Evolutionary conservation across 2,329 filamentous ascomycete species (phyloP).

Genomic region (Claviceps sp.): DNA sequence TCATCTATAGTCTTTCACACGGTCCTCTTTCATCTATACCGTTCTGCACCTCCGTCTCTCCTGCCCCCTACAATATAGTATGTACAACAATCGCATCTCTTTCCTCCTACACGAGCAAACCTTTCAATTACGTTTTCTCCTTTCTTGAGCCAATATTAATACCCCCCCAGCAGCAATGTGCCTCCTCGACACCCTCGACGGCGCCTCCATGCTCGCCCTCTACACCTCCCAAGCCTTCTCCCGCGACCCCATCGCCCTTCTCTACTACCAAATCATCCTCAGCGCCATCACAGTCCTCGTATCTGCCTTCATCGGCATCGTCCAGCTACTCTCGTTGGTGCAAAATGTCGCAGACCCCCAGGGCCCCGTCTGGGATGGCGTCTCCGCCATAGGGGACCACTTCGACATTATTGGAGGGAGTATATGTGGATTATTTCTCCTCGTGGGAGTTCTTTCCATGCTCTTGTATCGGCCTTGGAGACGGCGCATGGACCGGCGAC

Average conservation of each 20-base stretch:
- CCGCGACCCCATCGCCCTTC: slow-evolving; percentile 71
- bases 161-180: slow-evolving; percentile 67
- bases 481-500: slow-evolving; percentile 23
- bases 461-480: slow-evolving; percentile 73
- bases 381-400: slow-evolving; percentile 60
- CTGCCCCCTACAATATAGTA: no score
- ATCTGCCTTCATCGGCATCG: slow-evolving; percentile 69
- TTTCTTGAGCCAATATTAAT: background rate
- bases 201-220: slow-evolving; percentile 86
- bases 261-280: slow-evolving; percentile 87
- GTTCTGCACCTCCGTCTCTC: no score
- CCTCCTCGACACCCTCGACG: slow-evolving; percentile 81
- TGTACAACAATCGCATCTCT: no score
- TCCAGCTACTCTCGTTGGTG: slow-evolving; percentile 71
- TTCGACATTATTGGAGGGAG: slow-evolving; percentile 77
- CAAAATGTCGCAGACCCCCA: slow-evolving; percentile 60
- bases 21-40: no score
- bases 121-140: background rate
- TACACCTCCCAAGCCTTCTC: slow-evolving; percentile 74
- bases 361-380: slow-evolving; percentile 83
- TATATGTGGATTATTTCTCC: slow-evolving; percentile 74
- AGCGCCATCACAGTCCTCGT: slow-evolving; percentile 75
- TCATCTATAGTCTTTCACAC: no score
- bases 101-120: background rate
- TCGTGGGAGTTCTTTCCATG: slow-evolving; percentile 63